Conservation (phyloP, 495 filamentous ascomycete genomes). For the Penicillium cataractarum region DNA sequence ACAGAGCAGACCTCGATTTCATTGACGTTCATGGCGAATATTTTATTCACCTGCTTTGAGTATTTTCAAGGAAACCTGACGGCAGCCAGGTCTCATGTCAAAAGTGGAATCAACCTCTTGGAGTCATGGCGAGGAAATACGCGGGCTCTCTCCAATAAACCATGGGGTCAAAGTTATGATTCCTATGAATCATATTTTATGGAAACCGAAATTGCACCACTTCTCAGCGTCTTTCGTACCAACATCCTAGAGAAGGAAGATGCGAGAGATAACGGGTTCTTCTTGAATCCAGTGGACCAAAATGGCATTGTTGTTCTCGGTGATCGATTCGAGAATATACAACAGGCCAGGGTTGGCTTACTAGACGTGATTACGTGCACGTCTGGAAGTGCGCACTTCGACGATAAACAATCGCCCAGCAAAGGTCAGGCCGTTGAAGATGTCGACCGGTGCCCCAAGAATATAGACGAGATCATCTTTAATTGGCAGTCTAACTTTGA, state of each 20-base stretch:
- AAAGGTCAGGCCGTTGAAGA: background rate
- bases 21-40: slow-evolving; percentile 13
- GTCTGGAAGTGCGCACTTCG: too few species aligned
- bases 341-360: background rate
- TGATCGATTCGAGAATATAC: background rate
- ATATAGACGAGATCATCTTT: background rate
- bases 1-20: slow-evolving; percentile 9
- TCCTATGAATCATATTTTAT: slow-evolving; percentile 16
- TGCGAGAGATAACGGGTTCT: background rate
- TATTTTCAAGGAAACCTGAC: slow-evolving; percentile 17
- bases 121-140: slow-evolving; percentile 13
- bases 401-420: background rate
- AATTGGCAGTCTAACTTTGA: background rate
- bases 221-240: slow-evolving; percentile 15
- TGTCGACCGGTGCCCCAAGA: background rate
- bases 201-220: slow-evolving; percentile 21
- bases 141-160: background rate
- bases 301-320: background rate
- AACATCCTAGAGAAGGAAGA: slow-evolving; percentile 12
- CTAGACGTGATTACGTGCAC: background rate
- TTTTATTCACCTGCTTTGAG: slow-evolving; percentile 26
- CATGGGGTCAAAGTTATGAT: background rate
- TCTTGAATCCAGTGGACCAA: background rate
- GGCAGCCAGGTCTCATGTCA: slow-evolving; percentile 16
- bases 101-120: slow-evolving; percentile 24